Evolutionary conservation across 805 yeast species (phyloP).

Genomic region (Metschnikowia santaceciliae): DNA sequence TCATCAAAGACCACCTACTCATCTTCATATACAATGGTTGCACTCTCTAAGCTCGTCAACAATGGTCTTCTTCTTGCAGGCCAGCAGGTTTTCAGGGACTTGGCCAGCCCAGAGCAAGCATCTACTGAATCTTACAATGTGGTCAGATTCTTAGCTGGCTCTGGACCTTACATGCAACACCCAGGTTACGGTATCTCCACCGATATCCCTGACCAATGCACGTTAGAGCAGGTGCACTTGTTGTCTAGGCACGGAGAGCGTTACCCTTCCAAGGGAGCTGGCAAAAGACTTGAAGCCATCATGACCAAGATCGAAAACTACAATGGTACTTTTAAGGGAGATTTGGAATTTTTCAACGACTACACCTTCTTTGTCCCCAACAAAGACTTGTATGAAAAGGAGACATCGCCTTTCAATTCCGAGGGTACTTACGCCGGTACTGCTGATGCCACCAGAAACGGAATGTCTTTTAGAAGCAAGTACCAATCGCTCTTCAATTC

Average conservation of each 20-base stretch:
- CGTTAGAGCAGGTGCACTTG: slow-evolving; percentile 63
- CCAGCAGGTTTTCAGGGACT: slow-evolving; percentile 24
- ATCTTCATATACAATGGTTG: slow-evolving; percentile 6
- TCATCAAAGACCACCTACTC: not conserved
- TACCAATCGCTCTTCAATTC: slow-evolving; percentile 46
- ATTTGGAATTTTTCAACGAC: slow-evolving; percentile 50
- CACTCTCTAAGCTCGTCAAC: slow-evolving; percentile 22
- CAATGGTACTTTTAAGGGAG: slow-evolving; percentile 40
- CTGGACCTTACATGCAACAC: slow-evolving; percentile 52
- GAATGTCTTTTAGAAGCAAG: slow-evolving; percentile 43
- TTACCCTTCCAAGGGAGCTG: slow-evolving; percentile 42
- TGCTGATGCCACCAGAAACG: slow-evolving; percentile 45
- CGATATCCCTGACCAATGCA: slow-evolving; percentile 48
- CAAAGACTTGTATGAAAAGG: slow-evolving; percentile 42
- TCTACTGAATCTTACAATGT: slow-evolving; percentile 44
- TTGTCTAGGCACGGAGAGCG: slow-evolving; percentile 80
- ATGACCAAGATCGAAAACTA: slow-evolving; percentile 24
- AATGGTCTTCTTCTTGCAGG: slow-evolving; percentile 29
- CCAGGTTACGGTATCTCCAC: slow-evolving; percentile 51
- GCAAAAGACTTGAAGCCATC: slow-evolving; percentile 25
- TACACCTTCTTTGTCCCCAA: slow-evolving; percentile 47
- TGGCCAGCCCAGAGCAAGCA: slow-evolving; percentile 40
- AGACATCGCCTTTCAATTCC: slow-evolving; percentile 44
- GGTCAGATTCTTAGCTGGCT: slow-evolving; percentile 49
- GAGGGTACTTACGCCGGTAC: slow-evolving; percentile 51